phyloP scores from a whole-genome alignment of 768 basidiomycete species.

The Inosperma sp. region DNA sequence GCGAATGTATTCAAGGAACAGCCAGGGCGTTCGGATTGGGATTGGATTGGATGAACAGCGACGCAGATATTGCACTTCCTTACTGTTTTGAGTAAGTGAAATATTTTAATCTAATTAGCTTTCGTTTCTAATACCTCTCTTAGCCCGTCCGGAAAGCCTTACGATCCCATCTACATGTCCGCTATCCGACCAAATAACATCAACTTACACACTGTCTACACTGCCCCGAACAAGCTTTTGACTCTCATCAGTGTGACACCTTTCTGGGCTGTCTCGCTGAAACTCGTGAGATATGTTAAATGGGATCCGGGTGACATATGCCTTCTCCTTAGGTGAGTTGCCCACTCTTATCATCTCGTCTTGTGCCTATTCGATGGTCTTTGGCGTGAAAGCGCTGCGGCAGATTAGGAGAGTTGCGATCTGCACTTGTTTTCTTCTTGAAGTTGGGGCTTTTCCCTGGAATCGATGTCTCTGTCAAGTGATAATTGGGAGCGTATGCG shows the following conservation, averaged over 20 bases:
- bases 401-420: not conserved
- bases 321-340: slow-evolving; percentile 55
- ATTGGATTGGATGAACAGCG: slow-evolving; percentile 74
- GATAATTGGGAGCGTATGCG: too few species aligned
- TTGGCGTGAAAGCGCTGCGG: not conserved
- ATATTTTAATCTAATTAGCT: not conserved
- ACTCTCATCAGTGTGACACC: slow-evolving; percentile 58
- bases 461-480: too few species aligned
- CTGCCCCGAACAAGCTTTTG: slow-evolving; percentile 47
- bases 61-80: slow-evolving; percentile 67
- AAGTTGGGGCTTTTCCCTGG: too few species aligned
- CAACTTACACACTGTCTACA: slow-evolving; percentile 52
- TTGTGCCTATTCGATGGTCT: not conserved
- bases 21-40: slow-evolving; percentile 48
- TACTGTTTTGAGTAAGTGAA: slow-evolving; percentile 44
- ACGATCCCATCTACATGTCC: slow-evolving; percentile 60
- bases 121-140: slow-evolving; percentile 4
- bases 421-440: not conserved
- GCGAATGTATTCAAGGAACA: slow-evolving; percentile 52
- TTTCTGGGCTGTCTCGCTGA: slow-evolving; percentile 69
- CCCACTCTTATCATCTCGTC: not conserved
- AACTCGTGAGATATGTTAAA: slow-evolving; percentile 61
- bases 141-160: slow-evolving; percentile 30
- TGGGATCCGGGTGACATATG: slow-evolving; percentile 64
- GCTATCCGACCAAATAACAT: slow-evolving; percentile 49